Conservation (phyloP, 768 basidiomycete genomes). For the Tulasnella sp. region DNA sequence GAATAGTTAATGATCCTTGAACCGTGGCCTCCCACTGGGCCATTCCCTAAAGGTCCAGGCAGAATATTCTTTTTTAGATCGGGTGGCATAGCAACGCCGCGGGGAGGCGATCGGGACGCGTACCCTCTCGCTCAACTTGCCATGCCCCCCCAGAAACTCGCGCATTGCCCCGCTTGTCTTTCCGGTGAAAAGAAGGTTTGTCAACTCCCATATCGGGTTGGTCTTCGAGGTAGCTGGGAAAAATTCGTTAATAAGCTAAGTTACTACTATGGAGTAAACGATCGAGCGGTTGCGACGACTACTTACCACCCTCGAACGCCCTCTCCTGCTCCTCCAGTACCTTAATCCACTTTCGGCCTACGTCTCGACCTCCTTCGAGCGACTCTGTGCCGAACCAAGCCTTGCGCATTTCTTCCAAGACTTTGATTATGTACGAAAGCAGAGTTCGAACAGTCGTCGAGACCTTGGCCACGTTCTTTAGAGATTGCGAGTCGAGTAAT, state of each 20-base stretch:
- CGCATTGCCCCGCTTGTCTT: slow-evolving; percentile 58
- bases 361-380: slow-evolving; percentile 51
- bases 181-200: slow-evolving; percentile 60
- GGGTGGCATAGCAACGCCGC: neutral
- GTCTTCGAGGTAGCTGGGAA: slow-evolving; percentile 37
- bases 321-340: slow-evolving; percentile 56
- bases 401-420: slow-evolving; percentile 61
- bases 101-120: slow-evolving; percentile 24
- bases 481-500: slow-evolving; percentile 46
- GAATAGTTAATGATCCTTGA: slow-evolving; percentile 56
- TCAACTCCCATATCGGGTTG: slow-evolving; percentile 62
- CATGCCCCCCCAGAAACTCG: slow-evolving; percentile 70
- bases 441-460: slow-evolving; percentile 66
- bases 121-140: slow-evolving; percentile 78
- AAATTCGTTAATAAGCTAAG: slow-evolving; percentile 18
- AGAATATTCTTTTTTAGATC: slow-evolving; percentile 13
- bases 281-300: neutral
- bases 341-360: slow-evolving; percentile 66
- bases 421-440: slow-evolving; percentile 60
- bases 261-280: slow-evolving; percentile 22
- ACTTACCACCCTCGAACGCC: slow-evolving; percentile 59
- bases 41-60: slow-evolving; percentile 46
- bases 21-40: slow-evolving; percentile 78
- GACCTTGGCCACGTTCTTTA: slow-evolving; percentile 61
- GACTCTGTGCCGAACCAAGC: slow-evolving; percentile 67